Evolutionary conservation across 495 filamentous ascomycete genomes (phyloP).

Genomic region (Ramalina peruviana): DNA sequence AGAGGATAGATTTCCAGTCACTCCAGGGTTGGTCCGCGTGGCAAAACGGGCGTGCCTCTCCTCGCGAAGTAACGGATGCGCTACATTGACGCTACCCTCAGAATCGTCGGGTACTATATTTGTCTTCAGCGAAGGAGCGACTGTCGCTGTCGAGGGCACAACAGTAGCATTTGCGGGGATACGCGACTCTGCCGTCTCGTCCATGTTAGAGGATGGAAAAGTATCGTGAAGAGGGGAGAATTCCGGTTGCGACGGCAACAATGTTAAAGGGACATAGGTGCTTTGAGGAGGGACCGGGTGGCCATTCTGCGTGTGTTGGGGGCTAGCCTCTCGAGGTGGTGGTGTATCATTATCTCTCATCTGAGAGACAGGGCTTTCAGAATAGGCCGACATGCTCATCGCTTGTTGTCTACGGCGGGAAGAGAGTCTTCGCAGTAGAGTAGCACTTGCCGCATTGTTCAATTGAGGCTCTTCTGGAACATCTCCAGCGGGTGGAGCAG

Average conservation of each 20-base stretch:
- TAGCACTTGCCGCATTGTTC: not conserved
- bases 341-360: slow-evolving; percentile 2
- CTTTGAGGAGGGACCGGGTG: slow-evolving; percentile 1
- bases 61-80: slow-evolving; percentile 14
- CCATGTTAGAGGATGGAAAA: not conserved
- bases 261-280: slow-evolving; percentile 8
- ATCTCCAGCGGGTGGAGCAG: not conserved
- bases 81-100: slow-evolving; percentile 10
- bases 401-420: slow-evolving; percentile 6
- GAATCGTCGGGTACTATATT: slow-evolving; percentile 4
- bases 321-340: not conserved
- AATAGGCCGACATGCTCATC: slow-evolving; percentile 15
- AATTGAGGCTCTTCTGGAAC: not conserved
- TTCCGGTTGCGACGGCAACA: slow-evolving; percentile 11
- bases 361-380: slow-evolving; percentile 9
- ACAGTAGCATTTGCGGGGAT: not conserved
- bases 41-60: slow-evolving; percentile 16
- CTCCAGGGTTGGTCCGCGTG: not conserved
- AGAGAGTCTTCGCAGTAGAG: slow-evolving; percentile 9
- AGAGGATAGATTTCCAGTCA: not conserved
- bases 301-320: not conserved
- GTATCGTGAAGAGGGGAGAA: slow-evolving; percentile 12
- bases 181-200: not conserved
- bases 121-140: not conserved
- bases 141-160: not conserved